phyloP scores from a whole-genome alignment of 2,329 filamentous ascomycete species.

The Botryotinia globosa region DNA sequence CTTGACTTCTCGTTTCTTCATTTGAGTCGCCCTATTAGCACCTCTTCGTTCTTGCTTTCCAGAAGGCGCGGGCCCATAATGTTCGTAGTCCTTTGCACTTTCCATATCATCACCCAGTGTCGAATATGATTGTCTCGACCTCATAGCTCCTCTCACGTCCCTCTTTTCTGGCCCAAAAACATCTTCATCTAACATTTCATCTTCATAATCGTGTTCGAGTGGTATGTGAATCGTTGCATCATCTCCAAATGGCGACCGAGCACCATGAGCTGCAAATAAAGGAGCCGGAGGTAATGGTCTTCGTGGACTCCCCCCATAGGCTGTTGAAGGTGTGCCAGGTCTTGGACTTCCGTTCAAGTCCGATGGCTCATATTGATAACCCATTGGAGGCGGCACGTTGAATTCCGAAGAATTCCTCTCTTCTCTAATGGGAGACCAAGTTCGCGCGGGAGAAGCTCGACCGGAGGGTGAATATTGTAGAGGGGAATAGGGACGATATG shows the following conservation, averaged over 20 bases:
- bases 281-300: slow-evolving; percentile 86
- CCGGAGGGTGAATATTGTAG: slow-evolving; percentile 48
- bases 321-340: slow-evolving; percentile 84
- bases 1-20: slow-evolving; percentile 89
- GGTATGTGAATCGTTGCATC: slow-evolving; percentile 73
- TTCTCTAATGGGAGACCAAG: slow-evolving; percentile 55
- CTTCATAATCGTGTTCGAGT: slow-evolving; percentile 50
- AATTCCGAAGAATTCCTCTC: slow-evolving; percentile 54
- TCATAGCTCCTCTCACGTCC: slow-evolving; percentile 25
- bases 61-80: slow-evolving; percentile 84
- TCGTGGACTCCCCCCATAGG: slow-evolving; percentile 83
- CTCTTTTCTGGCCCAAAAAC: slow-evolving; percentile 61
- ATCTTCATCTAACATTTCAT: slow-evolving; percentile 56
- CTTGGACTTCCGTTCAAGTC: slow-evolving; percentile 88
- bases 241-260: slow-evolving; percentile 53
- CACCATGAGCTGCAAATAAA: slow-evolving; percentile 63
- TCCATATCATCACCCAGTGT: slow-evolving; percentile 42
- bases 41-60: slow-evolving; percentile 86
- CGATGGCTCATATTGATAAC: slow-evolving; percentile 74
- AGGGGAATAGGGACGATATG: slow-evolving; percentile 49
- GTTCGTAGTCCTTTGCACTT: slow-evolving; percentile 57
- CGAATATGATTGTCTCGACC: slow-evolving; percentile 42
- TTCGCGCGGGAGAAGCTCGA: slow-evolving; percentile 53
- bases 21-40: slow-evolving; percentile 70
- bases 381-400: slow-evolving; percentile 63